Base-by-base conservation (phyloP, 2,329 filamentous ascomycete species). In the Pseudophaeomoniella oleicola region DNA sequence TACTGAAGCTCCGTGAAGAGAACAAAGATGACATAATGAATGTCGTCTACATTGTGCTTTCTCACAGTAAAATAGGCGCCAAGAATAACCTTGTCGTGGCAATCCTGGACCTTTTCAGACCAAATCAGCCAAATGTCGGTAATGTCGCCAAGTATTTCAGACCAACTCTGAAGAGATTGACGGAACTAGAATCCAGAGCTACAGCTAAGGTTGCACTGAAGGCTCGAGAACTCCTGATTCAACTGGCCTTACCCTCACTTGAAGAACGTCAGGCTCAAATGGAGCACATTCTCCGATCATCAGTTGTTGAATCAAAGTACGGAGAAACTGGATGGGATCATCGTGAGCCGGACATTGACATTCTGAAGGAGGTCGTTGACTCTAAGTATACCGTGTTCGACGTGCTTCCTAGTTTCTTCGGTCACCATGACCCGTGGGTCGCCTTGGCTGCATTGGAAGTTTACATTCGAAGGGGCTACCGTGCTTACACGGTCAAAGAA, bases 321-420 rank as follows among this genome's bases (percentile, higher is more conserved):
- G 90, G 90, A 41, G 90, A 98, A 70, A 87, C 84, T 42, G 87
- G 88, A 36, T 94, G 84, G 82, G 88, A 94, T 45, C 90, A 98
- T 64, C 74, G 90, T 46, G 83, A 94, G 60, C 90, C 90, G 34
- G 84, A 81, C 60, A 66, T 93, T 37, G 81, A 92, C 15, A 69
- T 93, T 45, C 80, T 98, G 63, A 94, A 94, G 69, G 90, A 98
- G 60, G 87, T 98, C 19, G 85, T 98, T 36, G 90, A 98, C 60
- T 96, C 90, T 37, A 93, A 93, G 65, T 96, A 92, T 67, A 96
- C 88, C 30, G 90, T 98, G 45, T 94, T 94, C 49, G 90, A 98
- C 54, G 90, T 98, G 13, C 63, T 98, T 46, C 82, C 88, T 5
- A 78, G 85, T 39, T 98, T 98, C 75, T 98, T 98, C 55, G 82